Base-by-base conservation (phyloP, 768 basidiomycete genomes). In the Lactarius quietus region DNA sequence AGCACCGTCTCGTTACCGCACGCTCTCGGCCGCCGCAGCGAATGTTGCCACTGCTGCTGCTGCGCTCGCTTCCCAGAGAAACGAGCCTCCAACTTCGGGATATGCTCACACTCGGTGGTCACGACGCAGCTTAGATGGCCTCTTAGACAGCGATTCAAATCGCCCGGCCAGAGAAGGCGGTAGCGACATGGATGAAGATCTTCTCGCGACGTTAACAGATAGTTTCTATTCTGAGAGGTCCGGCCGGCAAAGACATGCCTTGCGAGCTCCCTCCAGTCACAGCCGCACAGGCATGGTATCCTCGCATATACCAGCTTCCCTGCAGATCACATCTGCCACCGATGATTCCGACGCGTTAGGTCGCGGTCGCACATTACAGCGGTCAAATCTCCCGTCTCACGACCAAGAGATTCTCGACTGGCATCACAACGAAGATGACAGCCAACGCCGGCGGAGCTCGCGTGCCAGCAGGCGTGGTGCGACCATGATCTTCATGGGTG, bases 401-500 rank as follows among this genome's bases (percentile, higher is more conserved):
- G 53, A 57, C 53, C 45, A 23, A 29, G 64, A 41, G 18, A 64
- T 23, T 12, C 65, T 59, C 23, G 57, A 61, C 52, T 65, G 67
- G 57, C 57, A 36, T 36, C 59, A 18, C 2, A 33, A 17, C 31
- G 62, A 68, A 29, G 65, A 65, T 3, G 67, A 39, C 31, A 61
- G 65, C 61, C 66, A 60, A 59, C 68, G 69, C 35, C 66, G 77
- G 28, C 71, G 75, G 48, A 77, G 70, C 64, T 88, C 88, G n/a
- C 81, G 86, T 66, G 85, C 86, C 9, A 88, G 86, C 70, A 82
- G 86, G 66, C 83, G 85, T 66, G 84, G 88, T 35, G 88, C 89
- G 6, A 86, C 86, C 2, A 87, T 96, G 79, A 84, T 95, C 23
- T 92, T 97, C 70, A 79, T 97, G 67, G 84, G 90, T 41, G 79